Percentiles rank a stretch among this genome's conserved stretches.
These are phyloP conservation scores for Artemisia tridentata DNA, from an alignment of 129 eudicot genomes.

Conservation along the genomic window DNA sequence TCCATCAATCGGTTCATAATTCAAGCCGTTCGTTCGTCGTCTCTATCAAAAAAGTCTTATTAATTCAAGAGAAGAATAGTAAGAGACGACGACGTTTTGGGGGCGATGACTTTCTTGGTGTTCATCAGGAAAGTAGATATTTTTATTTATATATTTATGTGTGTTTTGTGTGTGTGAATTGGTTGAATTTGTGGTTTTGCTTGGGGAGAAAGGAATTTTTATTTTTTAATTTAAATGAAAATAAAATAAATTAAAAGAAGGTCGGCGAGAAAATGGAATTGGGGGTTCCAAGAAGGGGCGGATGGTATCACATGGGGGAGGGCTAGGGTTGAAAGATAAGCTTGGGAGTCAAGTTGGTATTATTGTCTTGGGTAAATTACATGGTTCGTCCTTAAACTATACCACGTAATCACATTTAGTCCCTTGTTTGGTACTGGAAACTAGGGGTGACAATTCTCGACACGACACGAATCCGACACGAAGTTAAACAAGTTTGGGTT, in stretches of 20 bases:
- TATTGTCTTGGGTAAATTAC: no score
- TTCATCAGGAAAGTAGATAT: conserved; percentile 17
- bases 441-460: no score
- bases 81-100: conserved; percentile 42
- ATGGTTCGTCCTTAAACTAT: no score
- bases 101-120: conserved; percentile 14
- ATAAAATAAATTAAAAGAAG: neutral
- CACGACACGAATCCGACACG: no score
- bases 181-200: conserved; percentile 11
- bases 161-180: conserved; percentile 1
- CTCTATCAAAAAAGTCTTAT: conserved; percentile 20
- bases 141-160: neutral
- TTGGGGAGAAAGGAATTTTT: conserved; percentile 8
- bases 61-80: neutral
- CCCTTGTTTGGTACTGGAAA: no score
- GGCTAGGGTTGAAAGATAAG: no score
- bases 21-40: conserved; percentile 32
- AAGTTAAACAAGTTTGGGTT: no score
- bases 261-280: neutral
- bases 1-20: conserved; percentile 19
- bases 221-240: no score
- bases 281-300: neutral
- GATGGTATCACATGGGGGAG: no score
- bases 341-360: no score
- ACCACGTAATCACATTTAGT: no score